Base-by-base conservation (phyloP, 1,139 yeast species). In the Saccharomyces hybrid region DNA sequence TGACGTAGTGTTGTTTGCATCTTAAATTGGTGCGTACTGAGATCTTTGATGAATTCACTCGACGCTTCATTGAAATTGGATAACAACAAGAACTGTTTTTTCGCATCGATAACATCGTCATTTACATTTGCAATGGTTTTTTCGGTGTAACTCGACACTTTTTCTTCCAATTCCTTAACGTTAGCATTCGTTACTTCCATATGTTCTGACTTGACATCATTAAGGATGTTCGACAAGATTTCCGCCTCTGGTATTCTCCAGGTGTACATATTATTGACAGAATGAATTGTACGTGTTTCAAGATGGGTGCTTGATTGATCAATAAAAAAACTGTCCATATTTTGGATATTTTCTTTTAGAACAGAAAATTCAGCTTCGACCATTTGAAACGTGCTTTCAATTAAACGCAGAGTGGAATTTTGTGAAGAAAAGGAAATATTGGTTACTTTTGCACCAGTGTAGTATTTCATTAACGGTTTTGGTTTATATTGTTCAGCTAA, bases 231-330 rank as follows among this genome's bases (percentile, higher is more conserved):
- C 2, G 55, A 51, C 9, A 76, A 53, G 2, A 62, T 63, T 0
- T 52, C 50, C 8, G 65, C 65, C 58, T 78, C 80, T 38, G 65
- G 56, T 12, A 78, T 56, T 60, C 78, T 74, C 81, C 81, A 78
- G 14, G 70, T 71, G 12, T 69, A 65, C 2, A 62, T 48, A 38
- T 62, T 60, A 12, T 56, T 47, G 4, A 68, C 27, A 8, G 66
- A 57, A 34, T 55, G 32, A 52, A 49, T 55, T 12, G 65, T 58
- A 42, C 67, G 63, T 5, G 57, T 28, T 11, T 56, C 60, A 1
- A 66, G 50, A 2, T 14, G 32, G 6, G 14, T 52, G 2, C 65
- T 61, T 11, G 67, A 52, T 52, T 78, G 80, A 52, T 75, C 77
- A 9, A 57, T 53, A 16, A 78, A 54, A 52, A 73, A 75, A 0